phyloP scores from a whole-genome alignment of 2,329 filamentous ascomycete genomes.

The Trichoderma atrobrunneum region DNA sequence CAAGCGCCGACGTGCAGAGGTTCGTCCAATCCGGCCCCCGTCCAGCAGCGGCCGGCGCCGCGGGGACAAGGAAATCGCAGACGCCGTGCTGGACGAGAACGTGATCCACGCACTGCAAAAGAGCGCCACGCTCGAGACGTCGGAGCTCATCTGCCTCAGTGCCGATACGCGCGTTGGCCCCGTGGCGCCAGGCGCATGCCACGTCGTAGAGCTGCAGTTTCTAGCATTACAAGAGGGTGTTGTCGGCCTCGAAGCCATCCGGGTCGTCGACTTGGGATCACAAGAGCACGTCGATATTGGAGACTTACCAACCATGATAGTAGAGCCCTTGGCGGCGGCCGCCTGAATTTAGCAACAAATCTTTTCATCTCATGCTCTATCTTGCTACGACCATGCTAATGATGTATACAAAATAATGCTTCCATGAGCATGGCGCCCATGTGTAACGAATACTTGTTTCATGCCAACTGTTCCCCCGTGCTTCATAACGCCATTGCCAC shows the following conservation, averaged over 20 bases:
- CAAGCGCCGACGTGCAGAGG: constrained; percentile 58
- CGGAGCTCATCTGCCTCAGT: constrained; percentile 71
- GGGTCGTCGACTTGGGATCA: constrained; percentile 69
- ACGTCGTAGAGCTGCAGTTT: constrained; percentile 70
- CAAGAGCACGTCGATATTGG: constrained; percentile 76
- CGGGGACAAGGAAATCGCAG: constrained; percentile 49
- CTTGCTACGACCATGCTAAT: not conserved
- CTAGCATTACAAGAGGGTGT: constrained; percentile 65
- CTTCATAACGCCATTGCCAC: not conserved
- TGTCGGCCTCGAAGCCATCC: constrained; percentile 67
- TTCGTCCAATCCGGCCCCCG: constrained; percentile 50
- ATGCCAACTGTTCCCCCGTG: not conserved
- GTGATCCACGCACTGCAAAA: constrained; percentile 69
- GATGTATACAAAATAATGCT: not conserved
- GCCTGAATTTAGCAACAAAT: not conserved
- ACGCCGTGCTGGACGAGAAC: constrained; percentile 69
- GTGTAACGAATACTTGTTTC: not conserved
- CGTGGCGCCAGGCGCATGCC: constrained; percentile 68
- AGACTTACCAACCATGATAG: constrained; percentile 68
- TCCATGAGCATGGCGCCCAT: not conserved
- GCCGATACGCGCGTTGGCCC: constrained; percentile 73
- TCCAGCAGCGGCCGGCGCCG: constrained; percentile 44
- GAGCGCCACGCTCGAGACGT: constrained; percentile 59
- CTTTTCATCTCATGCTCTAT: not conserved
- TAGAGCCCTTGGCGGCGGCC: constrained; percentile 37